Evolutionary conservation across 768 basidiomycete genomes (phyloP), one percentile per base, ranked within the genome.

Genomic region (Lentinula detonsa): DNA sequence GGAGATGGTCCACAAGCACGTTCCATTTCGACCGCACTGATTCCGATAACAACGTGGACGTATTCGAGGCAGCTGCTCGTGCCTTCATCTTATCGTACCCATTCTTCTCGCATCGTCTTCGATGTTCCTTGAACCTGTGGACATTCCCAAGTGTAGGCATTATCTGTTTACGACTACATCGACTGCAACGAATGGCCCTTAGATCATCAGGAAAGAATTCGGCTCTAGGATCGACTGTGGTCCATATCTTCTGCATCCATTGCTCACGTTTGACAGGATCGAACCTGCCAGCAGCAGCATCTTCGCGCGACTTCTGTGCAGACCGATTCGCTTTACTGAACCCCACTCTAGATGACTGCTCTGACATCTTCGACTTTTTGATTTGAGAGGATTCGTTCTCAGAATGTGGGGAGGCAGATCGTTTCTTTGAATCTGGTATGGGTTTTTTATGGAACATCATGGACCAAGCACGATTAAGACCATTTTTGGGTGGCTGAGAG

Each of bases 71-170:
- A 13, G 18, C 37, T 11, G 50, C 5, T 31, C 16, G 7, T n/a
- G 10, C 9, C 16, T 49, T 49, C 46, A 7, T 49, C 16, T 49
- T 49, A 15, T 49, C 46, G 3, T 49, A 49, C 46, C 16, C 16
- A 43, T 39, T 37, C 37, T n/a, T 49, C 9, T 3, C 40, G 43
- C 45, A 48, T 13, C 21, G 48, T 33, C 28, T 21, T 13, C 10
- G 37, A 37, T 70, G 69, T n/a, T 59, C 28, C 28, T 23, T 10
- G 61, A 68, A 65, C 1, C 62, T 51, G n/a, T 42, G 8, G 4
- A 53, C 23, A 37, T 58, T 55, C 50, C 65, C 68, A 1, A 62
- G 43, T 18, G 62, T 55, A 50, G 66, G 64, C 54, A 65, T 60
- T 31, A 39, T 40, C 10, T 46, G 15, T 42, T 52, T 57, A 11